Evolutionary conservation across 2,329 filamentous ascomycete genomes (phyloP), one percentile per base, ranked within the genome.

Genomic region (Fusarium sp.): DNA sequence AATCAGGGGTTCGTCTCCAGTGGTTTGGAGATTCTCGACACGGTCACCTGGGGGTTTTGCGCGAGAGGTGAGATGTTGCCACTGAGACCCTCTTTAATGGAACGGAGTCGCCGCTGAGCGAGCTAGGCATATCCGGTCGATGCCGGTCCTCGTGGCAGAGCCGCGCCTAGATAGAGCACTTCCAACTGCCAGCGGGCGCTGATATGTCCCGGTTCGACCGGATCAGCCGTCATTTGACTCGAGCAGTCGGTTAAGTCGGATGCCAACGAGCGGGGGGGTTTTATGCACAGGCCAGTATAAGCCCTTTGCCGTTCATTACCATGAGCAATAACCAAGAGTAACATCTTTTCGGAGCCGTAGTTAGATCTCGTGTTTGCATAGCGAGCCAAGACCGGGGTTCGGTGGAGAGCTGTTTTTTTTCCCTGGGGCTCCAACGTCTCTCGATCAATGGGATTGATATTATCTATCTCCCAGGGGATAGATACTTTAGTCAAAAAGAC

Each of bases 191-290:
- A 20, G 20, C n/a, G 40, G 40, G 40, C 40, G 20, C 38, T 45
- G n/a, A 47, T 22, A 17, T 27, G 14, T 47, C 25, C 25, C 71
- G 71, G 68, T 69, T 65, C 22, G 52, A 40, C 70, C 64, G 70
- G 61, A 58, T 32, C 20, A 22, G 56, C n/a, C n/a, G 20, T 35
- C 60, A 43, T 62, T 57, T 62, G 37, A 66, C 62, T 66, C 68
- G 61, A 68, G 45, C 52, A 63, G 60, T 62, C 76, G 76, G 76
- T 70, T 78, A 78, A 72, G 70, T 67, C 76, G 76, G 76, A 73
- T 78, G 45, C 45, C 58, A 35, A 45, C 40, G 45, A 32, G 11
- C 58, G 65, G 68, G 57, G 57, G 52, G 27, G 25, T 6, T 9
- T 30, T 2, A 54, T 33, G 66, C 69, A 76, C 71, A 69, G 73